phyloP scores from a whole-genome alignment of 2,329 filamentous ascomycete genomes.

The Claviceps lovelessii region DNA sequence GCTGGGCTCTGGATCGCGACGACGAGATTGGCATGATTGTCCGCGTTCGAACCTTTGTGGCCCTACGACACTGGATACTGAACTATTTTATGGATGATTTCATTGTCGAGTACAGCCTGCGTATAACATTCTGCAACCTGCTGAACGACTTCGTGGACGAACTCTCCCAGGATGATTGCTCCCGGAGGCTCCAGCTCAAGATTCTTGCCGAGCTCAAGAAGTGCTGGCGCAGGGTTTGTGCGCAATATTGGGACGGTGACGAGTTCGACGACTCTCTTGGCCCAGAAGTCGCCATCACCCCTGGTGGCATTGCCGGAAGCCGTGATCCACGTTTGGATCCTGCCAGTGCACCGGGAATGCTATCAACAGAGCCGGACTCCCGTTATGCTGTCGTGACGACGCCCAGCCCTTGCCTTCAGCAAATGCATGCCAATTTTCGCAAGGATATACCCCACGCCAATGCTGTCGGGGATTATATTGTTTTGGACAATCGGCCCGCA shows the following conservation, averaged over 20 bases:
- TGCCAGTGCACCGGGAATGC: constrained; percentile 33
- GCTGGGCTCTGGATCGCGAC: constrained; percentile 68
- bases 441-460: constrained; percentile 32
- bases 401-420: constrained; percentile 4
- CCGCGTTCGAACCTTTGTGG: constrained; percentile 90
- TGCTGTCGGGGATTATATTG: constrained; percentile 31
- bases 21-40: constrained; percentile 86
- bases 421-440: constrained; percentile 21
- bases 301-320: constrained; percentile 58
- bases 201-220: constrained; percentile 91
- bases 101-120: constrained; percentile 57
- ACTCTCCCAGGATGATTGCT: constrained; percentile 29
- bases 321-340: constrained; percentile 41
- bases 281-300: constrained; percentile 53
- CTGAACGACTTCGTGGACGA: constrained; percentile 56
- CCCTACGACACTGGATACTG: constrained; percentile 88
- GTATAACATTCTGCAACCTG: constrained; percentile 63
- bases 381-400: constrained; percentile 25
- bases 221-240: constrained; percentile 87
- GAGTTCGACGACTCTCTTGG: constrained; percentile 49
- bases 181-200: constrained; percentile 51
- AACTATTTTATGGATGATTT: constrained; percentile 98
- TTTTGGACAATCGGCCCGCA: constrained; percentile 29
- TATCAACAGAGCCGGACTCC: constrained; percentile 29
- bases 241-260: constrained; percentile 71